Base-by-base conservation (phyloP, 2,329 filamentous ascomycete genomes). In the Paramyrothecium sp. region DNA sequence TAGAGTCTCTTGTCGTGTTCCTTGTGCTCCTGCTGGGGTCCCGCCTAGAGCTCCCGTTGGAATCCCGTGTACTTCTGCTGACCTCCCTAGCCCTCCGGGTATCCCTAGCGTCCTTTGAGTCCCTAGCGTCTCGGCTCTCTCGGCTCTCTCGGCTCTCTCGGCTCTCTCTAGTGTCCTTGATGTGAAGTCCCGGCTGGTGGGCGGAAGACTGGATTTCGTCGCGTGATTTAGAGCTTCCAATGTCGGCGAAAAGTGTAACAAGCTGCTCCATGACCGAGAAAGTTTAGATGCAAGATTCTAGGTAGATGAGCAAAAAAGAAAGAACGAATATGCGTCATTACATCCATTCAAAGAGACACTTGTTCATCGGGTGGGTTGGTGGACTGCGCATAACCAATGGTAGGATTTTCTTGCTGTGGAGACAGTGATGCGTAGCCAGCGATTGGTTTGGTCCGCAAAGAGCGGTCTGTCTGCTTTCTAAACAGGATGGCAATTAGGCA, bases 191-290 rank as follows among this genome's bases (percentile, higher is more conserved):
- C 17, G 13, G 26, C 19, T 20, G 51, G n/a, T 19, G 30, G 3
- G 20, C n/a, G 19, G n/a, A 38, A 20, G 51, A 30, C 51, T n/a
- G 51, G 33, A 17, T 13, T 41, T 53, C 30, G 30, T 53, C 51
- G n/a, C 33, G 30, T n/a, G 30, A 41, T 41, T 53, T 53, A 17
- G 51, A 38, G n/a, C 51, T 21, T 51, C 23, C 51, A 20, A 55
- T 50, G 30, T 55, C 54, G 46, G 54, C 48, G 33, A 55, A 51
- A 13, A 55, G 54, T 20, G 46, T 51, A 20, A 41, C 46, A 30
- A 55, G 54, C 54, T 55, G 46, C 17, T 55, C 54, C 54, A 55
- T 55, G 54, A 41, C 51, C 13, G 30, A 53, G 7, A 16, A 22
- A 20, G 51, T 53, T 53, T 11, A 30, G 19, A 41, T 38, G 33